Evolutionary conservation across 148 eudicot species (phyloP).

Genomic region (Rheum nobile): DNA sequence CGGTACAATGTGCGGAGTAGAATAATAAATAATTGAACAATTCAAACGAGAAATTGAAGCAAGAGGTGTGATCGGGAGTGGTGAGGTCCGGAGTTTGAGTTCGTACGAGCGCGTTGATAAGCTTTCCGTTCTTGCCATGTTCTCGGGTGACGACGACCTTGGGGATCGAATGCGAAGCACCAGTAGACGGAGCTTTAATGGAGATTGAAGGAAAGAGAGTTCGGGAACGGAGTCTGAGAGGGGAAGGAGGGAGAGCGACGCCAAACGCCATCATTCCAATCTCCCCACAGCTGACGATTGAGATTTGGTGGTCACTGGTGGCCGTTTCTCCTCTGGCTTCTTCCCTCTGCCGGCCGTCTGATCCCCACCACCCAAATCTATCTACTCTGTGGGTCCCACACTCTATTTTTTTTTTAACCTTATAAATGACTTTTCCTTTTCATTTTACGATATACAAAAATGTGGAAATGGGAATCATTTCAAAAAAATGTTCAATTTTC

Average conservation of each 20-base stretch:
- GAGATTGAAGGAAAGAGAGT: constrained; percentile 4
- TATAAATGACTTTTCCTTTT: no score
- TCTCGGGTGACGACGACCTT: constrained; percentile 83
- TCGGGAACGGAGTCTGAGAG: constrained; percentile 3
- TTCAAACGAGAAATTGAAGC: background rate
- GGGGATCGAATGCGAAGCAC: constrained; percentile 19
- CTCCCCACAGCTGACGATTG: background rate
- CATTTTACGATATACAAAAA: no score
- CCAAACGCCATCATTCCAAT: constrained; percentile 3
- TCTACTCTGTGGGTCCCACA: background rate
- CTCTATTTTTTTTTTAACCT: no score
- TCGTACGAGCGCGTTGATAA: constrained; percentile 55
- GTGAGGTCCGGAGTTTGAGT: background rate
- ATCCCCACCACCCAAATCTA: background rate
- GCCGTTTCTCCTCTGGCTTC: background rate
- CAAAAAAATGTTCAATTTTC: no score
- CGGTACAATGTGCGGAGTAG: background rate
- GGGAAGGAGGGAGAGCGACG: constrained; percentile 23
- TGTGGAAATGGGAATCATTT: no score
- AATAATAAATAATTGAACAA: background rate
- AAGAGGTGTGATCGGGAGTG: background rate
- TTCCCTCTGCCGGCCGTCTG: background rate
- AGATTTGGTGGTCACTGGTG: background rate
- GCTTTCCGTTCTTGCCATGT: constrained; percentile 75
- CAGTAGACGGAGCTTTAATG: constrained; percentile 11